phyloP scores from a whole-genome alignment of 768 basidiomycete species.

The Trametes cubensis region DNA sequence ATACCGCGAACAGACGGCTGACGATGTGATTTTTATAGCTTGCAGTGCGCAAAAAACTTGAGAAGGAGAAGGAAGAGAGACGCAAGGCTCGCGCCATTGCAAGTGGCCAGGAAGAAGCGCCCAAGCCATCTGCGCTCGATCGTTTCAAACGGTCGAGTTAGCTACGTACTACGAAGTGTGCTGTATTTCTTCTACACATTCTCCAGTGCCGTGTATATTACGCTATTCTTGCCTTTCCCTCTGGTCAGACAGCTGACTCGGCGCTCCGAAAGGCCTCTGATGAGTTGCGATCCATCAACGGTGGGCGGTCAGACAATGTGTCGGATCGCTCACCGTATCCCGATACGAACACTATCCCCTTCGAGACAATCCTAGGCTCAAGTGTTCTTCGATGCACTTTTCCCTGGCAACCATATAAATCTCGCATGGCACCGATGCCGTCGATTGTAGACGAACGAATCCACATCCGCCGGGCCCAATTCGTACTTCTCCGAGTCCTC shows the following conservation, averaged over 20 bases:
- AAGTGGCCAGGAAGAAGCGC: constrained; percentile 28
- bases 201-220: no score
- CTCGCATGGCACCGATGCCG: no score
- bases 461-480: background rate
- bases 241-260: background rate
- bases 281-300: no score
- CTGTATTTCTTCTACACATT: background rate
- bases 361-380: background rate
- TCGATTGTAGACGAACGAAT: no score
- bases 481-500: background rate
- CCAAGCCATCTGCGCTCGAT: constrained; percentile 42
- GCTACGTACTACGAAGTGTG: background rate
- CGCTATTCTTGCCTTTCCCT: no score
- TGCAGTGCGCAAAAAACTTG: constrained; percentile 45
- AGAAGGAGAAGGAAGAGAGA: constrained; percentile 39
- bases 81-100: constrained; percentile 32
- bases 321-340: background rate
- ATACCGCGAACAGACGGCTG: constrained; percentile 24
- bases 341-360: background rate
- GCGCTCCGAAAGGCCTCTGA: no score
- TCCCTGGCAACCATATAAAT: no score
- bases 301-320: no score
- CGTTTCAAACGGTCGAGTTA: constrained; percentile 36
- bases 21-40: constrained; percentile 42
- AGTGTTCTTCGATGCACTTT: no score